Conservation (phyloP, 129 eudicot genomes). For the Escallonia rubra region DNA sequence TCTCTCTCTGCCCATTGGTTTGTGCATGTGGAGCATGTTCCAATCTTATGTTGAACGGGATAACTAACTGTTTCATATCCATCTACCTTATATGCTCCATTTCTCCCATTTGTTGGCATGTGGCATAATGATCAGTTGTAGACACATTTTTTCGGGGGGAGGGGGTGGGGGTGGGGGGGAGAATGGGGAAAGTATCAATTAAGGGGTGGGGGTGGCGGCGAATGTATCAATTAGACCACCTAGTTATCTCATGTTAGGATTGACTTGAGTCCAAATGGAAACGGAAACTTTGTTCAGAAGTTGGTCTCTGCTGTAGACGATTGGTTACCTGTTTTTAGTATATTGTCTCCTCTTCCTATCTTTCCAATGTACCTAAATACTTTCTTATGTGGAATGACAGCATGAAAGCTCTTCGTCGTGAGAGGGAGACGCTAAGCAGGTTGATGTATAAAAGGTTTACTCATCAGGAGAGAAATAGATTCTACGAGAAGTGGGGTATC, state of each 20-base stretch:
- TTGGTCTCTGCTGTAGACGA: not conserved
- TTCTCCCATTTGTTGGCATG: too few relatives aligned
- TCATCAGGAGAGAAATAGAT: slow-evolving; percentile 57
- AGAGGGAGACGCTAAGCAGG: slow-evolving; percentile 83
- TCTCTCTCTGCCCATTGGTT: not conserved
- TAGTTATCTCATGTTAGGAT: not conserved
- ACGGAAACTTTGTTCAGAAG: not conserved
- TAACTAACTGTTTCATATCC: too few relatives aligned
- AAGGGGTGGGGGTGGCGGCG: too few relatives aligned
- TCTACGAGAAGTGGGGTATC: slow-evolving; percentile 74
- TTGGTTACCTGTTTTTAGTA: not conserved
- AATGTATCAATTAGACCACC: not conserved
- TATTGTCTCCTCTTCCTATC: not conserved
- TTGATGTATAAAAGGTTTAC: slow-evolving; percentile 66
- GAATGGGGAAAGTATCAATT: too few relatives aligned
- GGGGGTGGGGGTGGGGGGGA: too few relatives aligned
- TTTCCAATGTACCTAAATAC: not conserved
- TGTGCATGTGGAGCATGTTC: not conserved
- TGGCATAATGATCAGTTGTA: too few relatives aligned
- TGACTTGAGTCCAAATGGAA: not conserved
- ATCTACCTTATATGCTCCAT: too few relatives aligned
- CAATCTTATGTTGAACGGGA: too few relatives aligned
- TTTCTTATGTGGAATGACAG: slow-evolving; percentile 32
- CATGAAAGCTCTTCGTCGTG: slow-evolving; percentile 74
- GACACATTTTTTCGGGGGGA: not conserved